Base-by-base conservation (phyloP, 768 basidiomycete genomes). In the Flagelloscypha sp. region DNA sequence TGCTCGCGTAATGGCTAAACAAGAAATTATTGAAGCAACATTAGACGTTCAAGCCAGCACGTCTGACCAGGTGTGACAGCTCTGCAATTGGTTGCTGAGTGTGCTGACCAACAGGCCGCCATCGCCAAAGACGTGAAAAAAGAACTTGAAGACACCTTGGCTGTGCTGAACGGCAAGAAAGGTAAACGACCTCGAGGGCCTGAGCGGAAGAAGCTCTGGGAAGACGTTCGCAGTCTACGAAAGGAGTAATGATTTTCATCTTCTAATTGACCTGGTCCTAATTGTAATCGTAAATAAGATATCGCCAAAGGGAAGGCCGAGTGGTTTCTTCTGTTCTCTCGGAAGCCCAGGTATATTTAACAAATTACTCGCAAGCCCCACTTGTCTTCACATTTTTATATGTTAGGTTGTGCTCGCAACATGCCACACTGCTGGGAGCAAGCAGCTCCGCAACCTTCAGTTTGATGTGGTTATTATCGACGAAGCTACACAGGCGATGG, bases 401-500 rank as follows among this genome's bases (percentile, higher is more conserved):
- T 10, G 17, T n/a, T 22, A 86, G 82, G 68, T 98, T 25, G 86
- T 98, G 1, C 58, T 98, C 8, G 81, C 92, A 2, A 99, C 95
- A 3, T 98, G 94, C 46, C 93, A 98, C 62, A 85, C 89, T 9
- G 76, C 94, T 5, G 95, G 94, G 1, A 81, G 85, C 3, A 63
- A 83, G 15, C 88, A 93, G 45, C 59, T 98, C 6, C 69, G 72
- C 27, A 75, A 81, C 40, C 69, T 79, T 37, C 59, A 70, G 2
- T 99, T 99, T 49, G 95, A 99, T 52, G 84, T 94, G 0, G 76
- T 92, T 8, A 83, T 99, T 30, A 93, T 99, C 36, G 95, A 99
- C 46, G 95, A 99, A 60, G 95, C 95, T 0, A 97, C 95, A 0
- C 95, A 98, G 55, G 94, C 93, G 3, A 52, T 95, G 10, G 94